Base-by-base conservation (phyloP, 2,329 filamentous ascomycete species). In the Trichoderma guizhouense region DNA sequence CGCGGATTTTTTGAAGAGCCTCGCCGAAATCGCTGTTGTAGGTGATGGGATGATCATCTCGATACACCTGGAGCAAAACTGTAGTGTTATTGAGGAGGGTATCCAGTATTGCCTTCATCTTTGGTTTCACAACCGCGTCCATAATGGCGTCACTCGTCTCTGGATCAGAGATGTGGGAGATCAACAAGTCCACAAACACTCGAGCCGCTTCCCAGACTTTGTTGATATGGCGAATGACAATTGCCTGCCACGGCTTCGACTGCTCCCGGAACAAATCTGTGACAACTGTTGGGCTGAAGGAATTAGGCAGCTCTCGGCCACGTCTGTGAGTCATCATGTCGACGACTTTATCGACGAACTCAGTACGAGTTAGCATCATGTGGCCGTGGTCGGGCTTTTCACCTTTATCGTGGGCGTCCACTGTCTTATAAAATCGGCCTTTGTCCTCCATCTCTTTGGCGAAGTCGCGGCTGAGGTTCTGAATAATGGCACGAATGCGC, bases 261-360 rank as follows among this genome's bases (percentile, higher is more conserved):
- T 92, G 89, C 60, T 90, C 84, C 24, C 80, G 80, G 76, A 92
- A 92, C 0, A 93, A 77, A 26, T 91, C 86, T 0, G 82, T 81
- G 0, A 92, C 83, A 11, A 92, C 80, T 68, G 88, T 77, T 0
- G 89, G 86, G 72, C 90, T 90, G 78, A 89, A 91, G 0, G 83
- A 88, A 0, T 90, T 88, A 0, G 88, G 87, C 0, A 92, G 79
- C 76, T 92, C 90, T 6, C 85, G 79, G 2, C 78, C 79, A n/a
- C 77, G 74, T 47, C 57, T 75, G 1, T 74, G 74, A 6, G 69
- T 28, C 67, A 81, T 78, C 7, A 77, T 55, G 0, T 32, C 11
- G 3, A 73, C 71, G 18, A 80, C 74, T 0, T 78, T 73, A 3
- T 72, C 4, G 6, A 79, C 63, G 5, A 76, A 79, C 0, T 73